Evolutionary conservation across 164 flowering plant species (phyloP), one percentile per base, ranked within the genome.

Genomic region (Saururus chinensis): DNA sequence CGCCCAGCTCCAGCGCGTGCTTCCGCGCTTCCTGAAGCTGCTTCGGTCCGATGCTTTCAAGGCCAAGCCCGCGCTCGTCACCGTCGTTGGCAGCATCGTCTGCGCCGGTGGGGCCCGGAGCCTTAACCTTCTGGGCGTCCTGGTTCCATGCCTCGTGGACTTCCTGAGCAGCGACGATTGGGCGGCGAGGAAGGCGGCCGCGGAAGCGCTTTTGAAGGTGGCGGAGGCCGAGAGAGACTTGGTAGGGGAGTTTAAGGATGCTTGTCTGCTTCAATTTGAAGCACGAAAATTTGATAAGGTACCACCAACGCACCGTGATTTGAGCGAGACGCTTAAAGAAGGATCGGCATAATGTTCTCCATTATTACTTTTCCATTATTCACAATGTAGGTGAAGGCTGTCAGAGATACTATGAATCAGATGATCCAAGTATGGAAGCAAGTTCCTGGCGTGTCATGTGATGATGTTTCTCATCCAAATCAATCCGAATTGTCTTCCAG

Each of bases 141-240:
- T 88, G 74, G 73, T 88, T 48, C 76, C 77, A 59, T 75, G 81
- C 57, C 52, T 85, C 76, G 63, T 79, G 40, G 88, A 77, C 55
- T 84, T 84, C 60, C 66, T 93, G 74, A 73, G 82, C 42, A 80
- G 85, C 55, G 84, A 81, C 58, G 97, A 90, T 63, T 93, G 99
- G 99, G 82, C 84, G 13, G 82, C 89, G 24, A 76, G 99, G 78
- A 93, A 88, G 70, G 87, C 89, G 0, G 82, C 90, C 0, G 85
- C 97, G 4, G 97, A 88, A 71, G 83, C 79, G 20, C 76, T 93
- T 40, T 56, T 62, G 66, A 80, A 72, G 71, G 59, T 93, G 76
- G 96, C 95, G 24, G 66, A 71, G 11, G 82, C 74, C 64, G 97
- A 88, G 76, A 79, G 80, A 54, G 80, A 85, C 40, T 9, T 63